Evolutionary conservation across 768 basidiomycete species (phyloP).

Genomic region (Mycena indigotica): DNA sequence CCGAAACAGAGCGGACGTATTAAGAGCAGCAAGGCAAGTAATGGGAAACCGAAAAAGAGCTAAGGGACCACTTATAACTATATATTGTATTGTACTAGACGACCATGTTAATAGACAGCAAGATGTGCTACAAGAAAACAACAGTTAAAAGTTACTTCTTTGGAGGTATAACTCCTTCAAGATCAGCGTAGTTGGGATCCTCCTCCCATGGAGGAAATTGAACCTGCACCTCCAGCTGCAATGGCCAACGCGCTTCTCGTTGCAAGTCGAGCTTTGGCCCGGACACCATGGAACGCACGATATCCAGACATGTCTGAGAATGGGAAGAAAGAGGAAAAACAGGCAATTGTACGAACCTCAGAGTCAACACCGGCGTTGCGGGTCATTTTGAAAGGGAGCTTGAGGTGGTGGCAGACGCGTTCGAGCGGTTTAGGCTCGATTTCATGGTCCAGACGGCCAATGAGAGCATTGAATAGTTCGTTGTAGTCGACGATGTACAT

Average conservation of each 20-base stretch:
- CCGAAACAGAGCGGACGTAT: neutral
- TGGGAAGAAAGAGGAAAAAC: neutral
- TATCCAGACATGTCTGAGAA: conserved; percentile 67
- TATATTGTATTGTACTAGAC: neutral
- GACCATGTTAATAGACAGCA: neutral
- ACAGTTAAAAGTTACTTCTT: neutral
- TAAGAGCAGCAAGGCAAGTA: too few relatives aligned
- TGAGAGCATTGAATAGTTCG: conserved; percentile 73
- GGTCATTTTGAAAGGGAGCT: conserved; percentile 53
- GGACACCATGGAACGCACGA: conserved; percentile 69
- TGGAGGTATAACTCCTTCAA: conserved; percentile 41
- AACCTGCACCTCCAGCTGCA: conserved; percentile 48
- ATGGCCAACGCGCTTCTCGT: conserved; percentile 79
- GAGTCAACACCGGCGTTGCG: conserved; percentile 93
- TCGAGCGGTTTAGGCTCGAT: conserved; percentile 58
- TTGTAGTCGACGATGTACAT: conserved; percentile 73
- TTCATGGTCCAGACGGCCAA: conserved; percentile 50
- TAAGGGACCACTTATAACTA: too few relatives aligned
- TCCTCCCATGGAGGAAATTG: conserved; percentile 63
- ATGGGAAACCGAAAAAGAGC: too few relatives aligned
- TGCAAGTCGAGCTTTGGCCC: conserved; percentile 76
- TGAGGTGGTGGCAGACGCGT: conserved; percentile 64
- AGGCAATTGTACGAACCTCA: conserved; percentile 50
- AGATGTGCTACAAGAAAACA: neutral
- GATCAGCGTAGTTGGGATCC: conserved; percentile 51